phyloP scores from a whole-genome alignment of 495 filamentous ascomycete genomes.

The Aspergillus olivimuriae region DNA sequence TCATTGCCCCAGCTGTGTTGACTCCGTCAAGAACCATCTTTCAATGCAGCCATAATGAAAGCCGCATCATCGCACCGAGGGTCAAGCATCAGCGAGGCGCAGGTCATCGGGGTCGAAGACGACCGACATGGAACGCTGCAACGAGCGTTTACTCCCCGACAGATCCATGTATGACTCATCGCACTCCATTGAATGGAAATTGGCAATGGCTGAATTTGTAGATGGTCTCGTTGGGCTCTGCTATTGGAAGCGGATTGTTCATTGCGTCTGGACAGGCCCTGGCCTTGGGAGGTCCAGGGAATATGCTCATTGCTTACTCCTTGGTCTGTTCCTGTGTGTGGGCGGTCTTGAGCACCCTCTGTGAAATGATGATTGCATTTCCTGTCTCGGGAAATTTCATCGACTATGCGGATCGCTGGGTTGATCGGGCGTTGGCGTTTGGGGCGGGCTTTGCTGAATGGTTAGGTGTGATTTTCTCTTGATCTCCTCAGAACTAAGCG shows the following conservation, averaged over 20 bases:
- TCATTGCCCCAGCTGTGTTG: too few relatives aligned
- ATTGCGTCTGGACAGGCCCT: slow-evolving; percentile 22
- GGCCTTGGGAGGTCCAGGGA: slow-evolving; percentile 18
- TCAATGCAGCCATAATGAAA: background rate
- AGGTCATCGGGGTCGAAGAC: background rate
- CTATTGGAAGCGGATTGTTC: slow-evolving; percentile 26
- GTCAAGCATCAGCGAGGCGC: background rate
- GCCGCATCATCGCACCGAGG: background rate
- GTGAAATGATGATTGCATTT: slow-evolving; percentile 27
- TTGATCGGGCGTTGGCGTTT: slow-evolving; percentile 28
- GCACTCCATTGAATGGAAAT: too few relatives aligned
- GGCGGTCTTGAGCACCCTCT: slow-evolving; percentile 22
- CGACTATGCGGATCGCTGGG: slow-evolving; percentile 29
- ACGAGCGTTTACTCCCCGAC: slow-evolving; percentile 20
- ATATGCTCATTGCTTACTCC: slow-evolving; percentile 19
- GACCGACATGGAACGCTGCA: slow-evolving; percentile 12
- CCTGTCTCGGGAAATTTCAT: slow-evolving; percentile 26
- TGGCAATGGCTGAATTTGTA: slow-evolving; percentile 5
- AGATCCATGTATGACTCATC: slow-evolving; percentile 20
- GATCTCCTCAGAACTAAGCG: too few relatives aligned
- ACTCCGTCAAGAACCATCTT: too few relatives aligned
- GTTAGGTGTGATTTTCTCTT: too few relatives aligned
- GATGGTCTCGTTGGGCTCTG: slow-evolving; percentile 25
- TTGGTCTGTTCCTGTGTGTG: slow-evolving; percentile 25
- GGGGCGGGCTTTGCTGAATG: slow-evolving; percentile 23